Evolutionary conservation across 192 early-diverging fungal species (phyloP), one percentile per base, ranked within the genome.

Genomic region (Blastocladiella britannica): DNA sequence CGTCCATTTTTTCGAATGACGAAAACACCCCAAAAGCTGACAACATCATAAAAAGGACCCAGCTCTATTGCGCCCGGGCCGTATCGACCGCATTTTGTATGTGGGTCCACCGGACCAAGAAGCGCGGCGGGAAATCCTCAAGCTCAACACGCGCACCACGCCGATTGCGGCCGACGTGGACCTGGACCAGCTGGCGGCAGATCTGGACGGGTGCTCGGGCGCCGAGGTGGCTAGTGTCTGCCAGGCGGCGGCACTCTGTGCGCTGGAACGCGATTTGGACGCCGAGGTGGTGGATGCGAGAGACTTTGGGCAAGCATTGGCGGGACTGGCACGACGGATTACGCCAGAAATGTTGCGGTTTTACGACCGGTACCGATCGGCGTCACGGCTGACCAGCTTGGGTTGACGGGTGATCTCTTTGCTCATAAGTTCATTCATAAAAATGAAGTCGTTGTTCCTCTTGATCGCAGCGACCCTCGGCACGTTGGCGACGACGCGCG

Each of bases 61-160:
- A 26, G 95, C 87, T 1, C 68, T 98, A 25, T 69, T 98, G 57
- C 74, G 95, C 29, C 95, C 95, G 4, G 95, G 91, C 6, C 74
- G 95, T 18, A 90, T 98, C 57, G 95, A 98, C 67, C 70, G 90
- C 3, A 86, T 95, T 52, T 69, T 96, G 0, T 98, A 95, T 67
- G 87, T 98, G 3, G 77, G 84, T 0, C 91, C 91, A 18, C 95
- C 95, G 0, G 89, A 96, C 63, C 30, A 65, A 20, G 68, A 62
- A 0, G 79, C 89, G 7, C 70, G 92, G 4, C 56, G 62, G n/a
- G 80, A 86, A 52, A 98, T 98, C 43, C 75, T 98, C 53, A 57
- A 69, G 53, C 77, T 93, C 51, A 84, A 83, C 63, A 67, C 85
- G 22, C 54, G 55, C 22, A 82, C 78, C 58, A 93, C 93, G 73